phyloP scores from a whole-genome alignment of 192 early-diverging fungal species.

The Mortierella antarctica region DNA sequence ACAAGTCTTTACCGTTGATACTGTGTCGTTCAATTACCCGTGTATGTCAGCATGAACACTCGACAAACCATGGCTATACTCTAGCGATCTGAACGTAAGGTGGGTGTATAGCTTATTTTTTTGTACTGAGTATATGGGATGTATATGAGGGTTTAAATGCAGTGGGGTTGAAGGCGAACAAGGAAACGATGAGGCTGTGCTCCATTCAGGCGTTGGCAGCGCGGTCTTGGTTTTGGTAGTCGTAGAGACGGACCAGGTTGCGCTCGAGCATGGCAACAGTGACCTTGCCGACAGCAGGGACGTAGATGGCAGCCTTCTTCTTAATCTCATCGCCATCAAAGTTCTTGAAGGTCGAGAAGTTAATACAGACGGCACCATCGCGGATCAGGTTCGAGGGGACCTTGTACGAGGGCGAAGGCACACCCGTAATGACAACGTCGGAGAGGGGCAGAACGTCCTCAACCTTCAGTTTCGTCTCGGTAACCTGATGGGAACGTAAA shows the following conservation, averaged over 20 bases:
- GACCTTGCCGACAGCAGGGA: slow-evolving; percentile 97
- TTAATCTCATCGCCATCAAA: slow-evolving; percentile 91
- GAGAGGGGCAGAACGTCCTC: slow-evolving; percentile 87
- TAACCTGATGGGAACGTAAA: slow-evolving; percentile 54
- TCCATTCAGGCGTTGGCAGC: slow-evolving; percentile 13
- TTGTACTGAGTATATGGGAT: background rate
- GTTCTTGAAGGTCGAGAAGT: slow-evolving; percentile 97
- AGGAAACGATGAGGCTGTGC: background rate
- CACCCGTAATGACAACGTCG: slow-evolving; percentile 98
- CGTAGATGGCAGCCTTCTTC: slow-evolving; percentile 94
- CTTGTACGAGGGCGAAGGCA: slow-evolving; percentile 90
- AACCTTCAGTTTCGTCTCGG: slow-evolving; percentile 74
- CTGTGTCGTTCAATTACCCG: too few relatives aligned
- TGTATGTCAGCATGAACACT: background rate
- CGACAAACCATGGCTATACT: background rate
- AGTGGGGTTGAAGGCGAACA: background rate
- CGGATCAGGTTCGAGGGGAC: slow-evolving; percentile 87
- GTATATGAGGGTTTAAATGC: background rate
- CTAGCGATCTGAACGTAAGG: too few relatives aligned
- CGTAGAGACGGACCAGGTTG: slow-evolving; percentile 90
- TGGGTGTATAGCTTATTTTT: too few relatives aligned
- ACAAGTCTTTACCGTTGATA: too few relatives aligned
- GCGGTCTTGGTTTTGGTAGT: slow-evolving; percentile 64
- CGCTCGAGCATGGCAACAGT: slow-evolving; percentile 99
- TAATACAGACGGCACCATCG: slow-evolving; percentile 97